These are phyloP conservation scores for Yamadazyma taylorii DNA, from an alignment of 1,139 yeast species.

Conservation along the genomic window DNA sequence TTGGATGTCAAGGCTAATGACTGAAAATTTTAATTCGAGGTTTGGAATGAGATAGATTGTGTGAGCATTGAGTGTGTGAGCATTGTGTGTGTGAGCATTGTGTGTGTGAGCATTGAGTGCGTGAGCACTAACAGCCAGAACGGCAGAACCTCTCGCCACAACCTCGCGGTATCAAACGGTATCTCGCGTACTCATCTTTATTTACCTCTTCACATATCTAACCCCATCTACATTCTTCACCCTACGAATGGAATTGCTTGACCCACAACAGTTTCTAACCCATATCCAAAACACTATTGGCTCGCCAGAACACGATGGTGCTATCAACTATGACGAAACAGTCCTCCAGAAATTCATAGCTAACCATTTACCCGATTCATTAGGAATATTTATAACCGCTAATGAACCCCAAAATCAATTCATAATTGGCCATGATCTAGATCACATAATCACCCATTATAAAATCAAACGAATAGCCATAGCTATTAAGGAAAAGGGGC, in stretches of 20 bases:
- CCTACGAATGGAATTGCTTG: constrained; percentile 7
- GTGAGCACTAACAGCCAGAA: no score
- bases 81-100: no score
- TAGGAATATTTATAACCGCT: constrained; percentile 4
- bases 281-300: constrained; percentile 3
- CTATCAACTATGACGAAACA: constrained; percentile 2
- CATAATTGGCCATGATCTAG: constrained; percentile 5
- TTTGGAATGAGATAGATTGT: no score
- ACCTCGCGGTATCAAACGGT: no score
- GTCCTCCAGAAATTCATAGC: constrained; percentile 6
- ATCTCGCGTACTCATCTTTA: no score
- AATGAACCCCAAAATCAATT: constrained; percentile 1
- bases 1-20: constrained; percentile 1
- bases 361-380: constrained; percentile 9
- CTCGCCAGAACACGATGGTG: not conserved
- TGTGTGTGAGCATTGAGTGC: no score
- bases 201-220: constrained; percentile 4
- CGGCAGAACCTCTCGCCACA: no score
- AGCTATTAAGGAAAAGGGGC: constrained; percentile 14
- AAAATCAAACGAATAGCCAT: constrained; percentile 5
- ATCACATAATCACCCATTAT: constrained; percentile 3
- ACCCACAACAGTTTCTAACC: constrained; percentile 8
- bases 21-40: constrained; percentile 12
- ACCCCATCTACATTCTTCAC: constrained; percentile 2
- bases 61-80: no score